Conservation (phyloP, 2,329 filamentous ascomycete genomes). For the Calonectria honghensis region DNA sequence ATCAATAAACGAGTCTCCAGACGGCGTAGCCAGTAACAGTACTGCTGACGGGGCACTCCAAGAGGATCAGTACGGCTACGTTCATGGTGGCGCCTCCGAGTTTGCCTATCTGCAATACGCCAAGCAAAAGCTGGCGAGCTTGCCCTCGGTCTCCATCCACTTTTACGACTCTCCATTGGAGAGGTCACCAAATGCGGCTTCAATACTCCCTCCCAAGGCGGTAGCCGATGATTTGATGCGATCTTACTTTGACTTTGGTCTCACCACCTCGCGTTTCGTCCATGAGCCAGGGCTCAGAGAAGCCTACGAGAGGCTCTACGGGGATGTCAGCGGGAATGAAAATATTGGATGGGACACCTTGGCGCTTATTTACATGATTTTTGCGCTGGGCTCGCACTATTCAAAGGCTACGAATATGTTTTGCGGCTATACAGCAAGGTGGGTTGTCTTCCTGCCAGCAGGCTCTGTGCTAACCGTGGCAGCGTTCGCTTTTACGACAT, state of each 20-base stretch:
- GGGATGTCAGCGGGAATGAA: background rate
- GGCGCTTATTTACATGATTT: slow-evolving; percentile 11
- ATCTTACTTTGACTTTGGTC: slow-evolving; percentile 13
- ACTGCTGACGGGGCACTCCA: slow-evolving; percentile 6
- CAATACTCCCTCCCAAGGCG: background rate
- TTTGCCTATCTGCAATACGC: slow-evolving; percentile 19
- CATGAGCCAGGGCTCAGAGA: background rate
- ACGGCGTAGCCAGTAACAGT: background rate
- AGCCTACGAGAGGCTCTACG: background rate
- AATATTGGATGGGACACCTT: slow-evolving; percentile 14
- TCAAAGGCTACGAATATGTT: slow-evolving; percentile 2
- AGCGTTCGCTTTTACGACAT: slow-evolving; percentile 25
- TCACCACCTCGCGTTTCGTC: slow-evolving; percentile 4
- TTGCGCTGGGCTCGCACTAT: slow-evolving; percentile 9
- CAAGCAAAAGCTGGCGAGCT: slow-evolving; percentile 2
- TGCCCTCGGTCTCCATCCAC: slow-evolving; percentile 1
- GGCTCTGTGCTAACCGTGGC: background rate
- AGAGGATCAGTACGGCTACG: slow-evolving; percentile 17
- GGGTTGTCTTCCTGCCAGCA: background rate
- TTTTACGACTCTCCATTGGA: slow-evolving; percentile 12
- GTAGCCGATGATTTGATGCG: slow-evolving; percentile 3
- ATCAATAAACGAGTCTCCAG: slow-evolving; percentile 9
- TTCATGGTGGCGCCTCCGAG: slow-evolving; percentile 13
- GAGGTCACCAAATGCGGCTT: background rate
- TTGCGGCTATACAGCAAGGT: slow-evolving; percentile 15